Base-by-base conservation (phyloP, 192 early-diverging fungal genomes). In the Kickxella alabastrina region DNA sequence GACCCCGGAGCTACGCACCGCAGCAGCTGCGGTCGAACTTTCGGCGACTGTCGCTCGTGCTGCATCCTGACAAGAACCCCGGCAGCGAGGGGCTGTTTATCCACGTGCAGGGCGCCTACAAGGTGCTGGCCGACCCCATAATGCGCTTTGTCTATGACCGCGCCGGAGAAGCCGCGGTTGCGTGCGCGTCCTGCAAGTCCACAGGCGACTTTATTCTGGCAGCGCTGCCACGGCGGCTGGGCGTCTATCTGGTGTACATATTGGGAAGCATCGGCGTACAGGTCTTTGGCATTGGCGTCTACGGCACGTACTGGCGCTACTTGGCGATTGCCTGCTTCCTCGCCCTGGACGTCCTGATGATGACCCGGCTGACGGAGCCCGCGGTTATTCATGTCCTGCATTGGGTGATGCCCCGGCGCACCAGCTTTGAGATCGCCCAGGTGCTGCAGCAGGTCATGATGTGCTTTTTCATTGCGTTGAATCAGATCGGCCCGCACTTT, bases 141-240 rank as follows among this genome's bases (percentile, higher is more conserved):
- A 76, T 80, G 49, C 66, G 84, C 32, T 76, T 80, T 37, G 78
- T 82, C 15, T 91, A 91, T 55, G 83, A 91, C 57, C 83, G 83
- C 79, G 84, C 53, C 80, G 86, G 45, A 72, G 80, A 44, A 63
- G 77, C 50, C 57, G 78, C 48, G 57, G 76, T 29, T 78, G 84
- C 38, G 81, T 93, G 79, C 80, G 82, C 55, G 83, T 26, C 63
- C 4, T 63, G 58, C 52, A 51, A 38, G 23, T 49, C 63, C 4
- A 90, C 44, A 83, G 88, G 51, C 87, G 97, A 74, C 79, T 99
- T 41, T 92, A 97, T 84, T 85, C 83, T 34, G 83, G 90, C 54
- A 65, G 54, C 65, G 8, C 51, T 75, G 27, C 71, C 71, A 17
- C 41, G 45, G 6, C 55, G 71, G n/a, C 44, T 68, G 21, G 61